Conservation (phyloP, 495 filamentous ascomycete species). For the Talaromyces stipitatus region DNA sequence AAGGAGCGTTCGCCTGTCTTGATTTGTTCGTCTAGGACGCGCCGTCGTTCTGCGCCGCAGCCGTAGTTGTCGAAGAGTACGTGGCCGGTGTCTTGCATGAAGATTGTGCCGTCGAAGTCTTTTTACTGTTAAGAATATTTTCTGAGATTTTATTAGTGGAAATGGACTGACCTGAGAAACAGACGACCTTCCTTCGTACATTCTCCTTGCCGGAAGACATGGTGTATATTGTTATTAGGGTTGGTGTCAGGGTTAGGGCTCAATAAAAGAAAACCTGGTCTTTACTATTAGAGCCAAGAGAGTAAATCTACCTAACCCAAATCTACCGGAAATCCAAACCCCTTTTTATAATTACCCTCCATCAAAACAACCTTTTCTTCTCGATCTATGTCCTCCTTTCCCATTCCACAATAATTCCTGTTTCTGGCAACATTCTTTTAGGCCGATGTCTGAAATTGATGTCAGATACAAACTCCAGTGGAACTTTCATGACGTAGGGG, state of each 20-base stretch:
- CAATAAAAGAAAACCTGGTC: not conserved
- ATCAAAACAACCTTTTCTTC: not conserved
- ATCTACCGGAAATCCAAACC: not conserved
- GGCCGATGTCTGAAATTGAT: not conserved
- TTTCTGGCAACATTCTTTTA: not conserved
- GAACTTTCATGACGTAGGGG: not conserved
- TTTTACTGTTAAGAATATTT: not conserved
- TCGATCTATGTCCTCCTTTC: not conserved
- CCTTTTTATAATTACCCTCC: not conserved
- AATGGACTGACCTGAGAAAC: not conserved
- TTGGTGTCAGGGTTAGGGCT: not conserved
- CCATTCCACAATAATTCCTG: not conserved
- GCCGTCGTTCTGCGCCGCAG: slow-evolving; percentile 49
- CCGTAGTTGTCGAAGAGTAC: slow-evolving; percentile 64
- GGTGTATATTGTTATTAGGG: not conserved
- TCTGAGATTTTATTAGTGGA: not conserved
- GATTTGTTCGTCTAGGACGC: slow-evolving; percentile 59
- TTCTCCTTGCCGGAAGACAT: not conserved
- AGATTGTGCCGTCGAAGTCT: slow-evolving; percentile 76
- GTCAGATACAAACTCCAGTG: not conserved
- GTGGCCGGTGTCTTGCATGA: slow-evolving; percentile 73
- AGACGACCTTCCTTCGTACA: not conserved
- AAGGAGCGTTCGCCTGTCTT: slow-evolving; percentile 60
- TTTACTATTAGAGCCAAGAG: not conserved
- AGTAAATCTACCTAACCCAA: not conserved